phyloP scores from a whole-genome alignment of 345 rosid genomes.

The Salix suchowensis region DNA sequence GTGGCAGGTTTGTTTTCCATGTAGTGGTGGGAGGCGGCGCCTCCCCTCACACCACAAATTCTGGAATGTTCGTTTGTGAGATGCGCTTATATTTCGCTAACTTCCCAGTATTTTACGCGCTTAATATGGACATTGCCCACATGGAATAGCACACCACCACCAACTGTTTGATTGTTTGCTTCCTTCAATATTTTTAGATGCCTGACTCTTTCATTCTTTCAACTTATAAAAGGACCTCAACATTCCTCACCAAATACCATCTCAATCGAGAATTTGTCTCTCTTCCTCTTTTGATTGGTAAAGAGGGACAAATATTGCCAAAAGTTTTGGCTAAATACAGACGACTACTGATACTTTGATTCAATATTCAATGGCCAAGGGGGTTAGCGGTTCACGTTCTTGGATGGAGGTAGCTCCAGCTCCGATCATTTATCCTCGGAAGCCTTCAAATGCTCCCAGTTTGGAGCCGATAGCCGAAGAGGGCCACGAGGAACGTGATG shows the following conservation, averaged over 20 bases:
- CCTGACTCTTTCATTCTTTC: neutral
- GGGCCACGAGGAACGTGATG: constrained; percentile 15
- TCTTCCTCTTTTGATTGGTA: neutral
- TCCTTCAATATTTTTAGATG: neutral
- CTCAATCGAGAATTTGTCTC: neutral
- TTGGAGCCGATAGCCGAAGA: constrained; percentile 44
- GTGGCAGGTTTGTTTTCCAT: neutral
- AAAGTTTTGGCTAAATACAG: neutral
- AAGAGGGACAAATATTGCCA: neutral
- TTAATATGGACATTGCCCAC: neutral
- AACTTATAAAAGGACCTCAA: neutral
- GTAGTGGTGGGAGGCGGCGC: neutral
- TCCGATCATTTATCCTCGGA: constrained; percentile 32
- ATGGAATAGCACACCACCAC: neutral
- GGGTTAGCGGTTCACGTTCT: neutral
- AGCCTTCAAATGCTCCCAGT: constrained; percentile 40
- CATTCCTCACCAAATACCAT: neutral
- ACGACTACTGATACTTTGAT: neutral
- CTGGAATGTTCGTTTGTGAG: neutral
- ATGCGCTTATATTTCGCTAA: neutral
- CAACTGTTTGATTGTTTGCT: neutral
- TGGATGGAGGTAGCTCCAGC: constrained; percentile 51
- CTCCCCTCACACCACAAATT: too few species aligned
- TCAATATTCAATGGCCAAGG: constrained; percentile 21
- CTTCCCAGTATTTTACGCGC: neutral